phyloP scores from a whole-genome alignment of 176 grass and related monocot genomes.

The Chrysopogon serrulatus region DNA sequence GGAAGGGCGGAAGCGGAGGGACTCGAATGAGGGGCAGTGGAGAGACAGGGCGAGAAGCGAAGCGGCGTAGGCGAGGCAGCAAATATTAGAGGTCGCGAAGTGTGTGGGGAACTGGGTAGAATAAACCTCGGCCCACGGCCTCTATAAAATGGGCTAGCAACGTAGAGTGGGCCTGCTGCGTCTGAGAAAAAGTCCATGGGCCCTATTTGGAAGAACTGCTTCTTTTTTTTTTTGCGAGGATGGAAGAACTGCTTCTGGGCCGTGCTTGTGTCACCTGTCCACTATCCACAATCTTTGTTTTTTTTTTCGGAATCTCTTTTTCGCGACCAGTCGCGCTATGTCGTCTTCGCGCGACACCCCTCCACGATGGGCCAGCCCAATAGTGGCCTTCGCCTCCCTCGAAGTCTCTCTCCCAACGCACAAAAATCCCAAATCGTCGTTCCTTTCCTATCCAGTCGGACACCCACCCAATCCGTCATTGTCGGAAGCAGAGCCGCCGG shows the following conservation, averaged over 20 bases:
- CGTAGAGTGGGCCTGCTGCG: not conserved
- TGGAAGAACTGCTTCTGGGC: not conserved
- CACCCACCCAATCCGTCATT: too few relatives aligned
- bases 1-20: not conserved
- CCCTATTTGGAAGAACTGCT: not conserved
- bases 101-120: not conserved
- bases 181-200: not conserved
- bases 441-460: too few relatives aligned
- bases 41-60: not conserved
- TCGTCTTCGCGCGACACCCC: too few relatives aligned
- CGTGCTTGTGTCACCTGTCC: not conserved
- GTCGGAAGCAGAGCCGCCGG: too few relatives aligned
- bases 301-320: too few relatives aligned
- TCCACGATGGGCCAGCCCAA: too few relatives aligned
- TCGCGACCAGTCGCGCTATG: too few relatives aligned
- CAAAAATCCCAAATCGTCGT: too few relatives aligned
- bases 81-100: not conserved
- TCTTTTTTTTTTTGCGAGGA: too few relatives aligned
- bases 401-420: too few relatives aligned
- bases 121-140: not conserved
- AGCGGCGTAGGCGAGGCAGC: slow-evolving; percentile 8
- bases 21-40: slow-evolving; percentile 7
- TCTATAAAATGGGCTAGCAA: not conserved
- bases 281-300: not conserved
- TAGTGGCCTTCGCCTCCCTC: too few relatives aligned